These are phyloP conservation scores for Brassica carinata DNA, from an alignment of 345 rosid genomes.

Conservation along the genomic window DNA sequence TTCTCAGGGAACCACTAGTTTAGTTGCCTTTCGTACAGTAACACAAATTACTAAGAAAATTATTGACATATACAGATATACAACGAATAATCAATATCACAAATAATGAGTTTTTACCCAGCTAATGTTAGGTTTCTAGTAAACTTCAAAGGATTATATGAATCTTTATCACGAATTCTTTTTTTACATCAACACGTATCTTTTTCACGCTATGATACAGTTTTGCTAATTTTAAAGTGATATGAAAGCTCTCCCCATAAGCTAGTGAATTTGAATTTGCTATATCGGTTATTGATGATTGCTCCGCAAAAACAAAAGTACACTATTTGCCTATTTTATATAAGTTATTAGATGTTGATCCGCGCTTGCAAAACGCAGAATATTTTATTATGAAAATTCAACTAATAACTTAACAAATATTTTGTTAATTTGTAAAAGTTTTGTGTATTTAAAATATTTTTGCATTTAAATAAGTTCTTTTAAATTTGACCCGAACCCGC, in stretches of 20 bases:
- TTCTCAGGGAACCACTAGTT: background rate
- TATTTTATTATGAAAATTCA: too few species aligned
- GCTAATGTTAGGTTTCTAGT: background rate
- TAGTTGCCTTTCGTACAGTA: background rate
- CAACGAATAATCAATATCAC: background rate
- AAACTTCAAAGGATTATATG: background rate
- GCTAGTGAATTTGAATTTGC: background rate
- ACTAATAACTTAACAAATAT: too few species aligned
- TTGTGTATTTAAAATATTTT: too few species aligned
- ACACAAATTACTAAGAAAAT: background rate
- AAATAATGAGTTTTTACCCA: background rate
- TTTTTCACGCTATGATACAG: background rate
- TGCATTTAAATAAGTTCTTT: too few species aligned
- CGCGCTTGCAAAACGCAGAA: too few species aligned
- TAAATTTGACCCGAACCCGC: too few species aligned
- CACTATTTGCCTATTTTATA: background rate
- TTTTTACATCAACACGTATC: background rate
- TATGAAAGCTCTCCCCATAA: slow-evolving; percentile 15
- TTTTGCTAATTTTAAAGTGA: background rate
- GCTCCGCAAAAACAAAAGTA: background rate
- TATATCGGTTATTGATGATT: slow-evolving; percentile 4
- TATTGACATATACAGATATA: background rate
- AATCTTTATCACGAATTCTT: slow-evolving; percentile 1
- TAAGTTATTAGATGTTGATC: too few species aligned
- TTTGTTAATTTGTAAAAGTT: too few species aligned